These are phyloP conservation scores for Didymella exigua DNA, from an alignment of 2,329 filamentous ascomycete genomes.

Conservation along the genomic window DNA sequence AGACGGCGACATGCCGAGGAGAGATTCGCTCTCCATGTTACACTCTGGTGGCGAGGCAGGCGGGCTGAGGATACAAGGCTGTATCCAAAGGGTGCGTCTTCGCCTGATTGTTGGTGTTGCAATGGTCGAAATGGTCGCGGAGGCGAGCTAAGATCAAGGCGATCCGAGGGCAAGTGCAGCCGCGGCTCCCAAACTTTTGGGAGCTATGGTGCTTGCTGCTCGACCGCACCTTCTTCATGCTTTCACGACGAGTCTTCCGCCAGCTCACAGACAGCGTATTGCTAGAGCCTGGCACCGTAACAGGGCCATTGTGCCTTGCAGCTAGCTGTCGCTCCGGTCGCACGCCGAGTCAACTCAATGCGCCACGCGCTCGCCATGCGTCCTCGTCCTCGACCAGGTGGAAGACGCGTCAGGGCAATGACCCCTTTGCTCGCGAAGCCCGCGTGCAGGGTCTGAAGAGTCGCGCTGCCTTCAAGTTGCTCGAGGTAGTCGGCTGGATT, in stretches of 20 bases:
- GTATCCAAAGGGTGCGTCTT: not conserved
- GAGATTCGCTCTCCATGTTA: not conserved
- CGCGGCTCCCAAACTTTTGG: slow-evolving; percentile 20
- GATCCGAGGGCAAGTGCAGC: slow-evolving; percentile 8
- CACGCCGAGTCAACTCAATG: slow-evolving; percentile 5
- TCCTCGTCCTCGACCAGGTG: slow-evolving; percentile 69
- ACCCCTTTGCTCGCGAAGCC: slow-evolving; percentile 75
- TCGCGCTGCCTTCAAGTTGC: slow-evolving; percentile 88
- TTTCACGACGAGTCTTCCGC: slow-evolving; percentile 46
- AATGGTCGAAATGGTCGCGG: not conserved
- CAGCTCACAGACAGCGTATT: slow-evolving; percentile 46
- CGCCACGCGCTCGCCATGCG: slow-evolving; percentile 21
- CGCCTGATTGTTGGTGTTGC: not conserved
- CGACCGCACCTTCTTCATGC: slow-evolving; percentile 33
- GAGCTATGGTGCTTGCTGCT: slow-evolving; percentile 21
- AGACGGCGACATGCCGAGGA: not conserved
- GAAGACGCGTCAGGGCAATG: slow-evolving; percentile 77
- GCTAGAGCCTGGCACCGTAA: slow-evolving; percentile 19
- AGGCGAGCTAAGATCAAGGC: not conserved
- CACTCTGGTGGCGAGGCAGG: not conserved
- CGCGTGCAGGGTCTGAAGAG: slow-evolving; percentile 83
- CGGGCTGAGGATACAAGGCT: too few relatives aligned
- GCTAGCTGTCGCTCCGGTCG: slow-evolving; percentile 21
- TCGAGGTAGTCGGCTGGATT: slow-evolving; percentile 67
- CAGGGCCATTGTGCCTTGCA: slow-evolving; percentile 19